A percentile compares a stretch with the other conserved stretches of the same genome.
Evolutionary conservation across 345 rosid genomes (phyloP).

Genomic region (Aegle marmelos): DNA sequence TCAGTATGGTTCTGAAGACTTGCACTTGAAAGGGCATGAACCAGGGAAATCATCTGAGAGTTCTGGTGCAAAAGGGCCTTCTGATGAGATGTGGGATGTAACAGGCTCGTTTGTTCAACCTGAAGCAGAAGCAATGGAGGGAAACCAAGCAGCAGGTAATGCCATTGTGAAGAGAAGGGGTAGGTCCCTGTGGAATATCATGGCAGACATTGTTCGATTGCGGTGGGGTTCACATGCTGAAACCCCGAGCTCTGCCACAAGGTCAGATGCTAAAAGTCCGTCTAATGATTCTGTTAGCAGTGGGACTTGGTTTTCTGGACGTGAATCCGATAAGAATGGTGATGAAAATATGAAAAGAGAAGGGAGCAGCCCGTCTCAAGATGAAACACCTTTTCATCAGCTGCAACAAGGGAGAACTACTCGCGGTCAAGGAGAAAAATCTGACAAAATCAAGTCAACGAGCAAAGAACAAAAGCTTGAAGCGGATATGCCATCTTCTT

Average conservation of each 20-base stretch:
- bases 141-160: constrained; percentile 31
- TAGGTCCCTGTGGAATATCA: constrained; percentile 72
- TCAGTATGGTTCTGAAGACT: constrained; percentile 27
- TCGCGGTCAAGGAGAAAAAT: constrained; percentile 34
- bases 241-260: constrained; percentile 46
- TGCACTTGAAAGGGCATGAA: constrained; percentile 35
- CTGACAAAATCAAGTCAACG: constrained; percentile 24
- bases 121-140: constrained; percentile 40
- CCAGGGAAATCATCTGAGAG: constrained; percentile 41
- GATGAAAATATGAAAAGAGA: constrained; percentile 49
- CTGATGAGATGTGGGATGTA: constrained; percentile 89
- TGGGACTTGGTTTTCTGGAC: constrained; percentile 87
- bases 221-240: constrained; percentile 70
- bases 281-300: constrained; percentile 60
- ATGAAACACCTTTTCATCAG: constrained; percentile 35
- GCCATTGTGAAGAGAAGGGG: constrained; percentile 55
- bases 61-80: constrained; percentile 71
- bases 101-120: constrained; percentile 46
- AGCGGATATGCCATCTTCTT: constrained; percentile 30
- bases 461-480: constrained; percentile 33
- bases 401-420: constrained; percentile 31
- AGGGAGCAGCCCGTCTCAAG: constrained; percentile 32
- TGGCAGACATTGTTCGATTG: constrained; percentile 60
- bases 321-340: constrained; percentile 59
- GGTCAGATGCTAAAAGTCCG: constrained; percentile 53